Evolutionary conservation across 2,329 filamentous ascomycete species (phyloP), one percentile per base, ranked within the genome.

Genomic region (Davidsoniella australis): DNA sequence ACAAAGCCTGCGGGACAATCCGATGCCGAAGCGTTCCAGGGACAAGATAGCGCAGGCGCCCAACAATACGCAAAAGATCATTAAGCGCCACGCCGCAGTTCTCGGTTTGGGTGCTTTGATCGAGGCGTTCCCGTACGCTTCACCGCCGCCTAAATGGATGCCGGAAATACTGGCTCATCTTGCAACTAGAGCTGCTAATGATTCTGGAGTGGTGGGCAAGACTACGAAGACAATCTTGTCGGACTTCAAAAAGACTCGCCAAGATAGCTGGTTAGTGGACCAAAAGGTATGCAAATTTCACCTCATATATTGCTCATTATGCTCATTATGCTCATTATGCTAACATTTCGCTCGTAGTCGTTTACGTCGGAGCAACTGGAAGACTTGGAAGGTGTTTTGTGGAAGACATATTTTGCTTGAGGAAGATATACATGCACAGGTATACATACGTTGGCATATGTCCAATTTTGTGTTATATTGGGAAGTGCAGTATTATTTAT

Each of bases 371-470:
- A 96, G 58, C 89, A 98, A 60, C 70, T 98, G 9, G 91, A 96
- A 63, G 89, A 96, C 61, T 65, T 98, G 52, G 88, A 95, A 59
- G 91, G 91, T 47, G 93, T 98, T 44, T 69, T 98, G 47, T 98
- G 91, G 91, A 98, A 98, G 80, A 96, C 89, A 64, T 98, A 98
- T 63, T 98, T 98, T 69, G 93, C 88, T 39, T 94, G 68, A 63
- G 42, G 5, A 24, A 7, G 29, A 14, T 50, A 42, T 12, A 16
- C 9, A 23, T 36, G 20, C 20, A 23, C 4, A 8, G n/a, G 24
- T 45, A 7, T 16, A 44, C 16, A 29, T 29, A 9, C 12, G 29
- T 33, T 12, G 6, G 12, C 29, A 9, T 4, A 10, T 33, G 12
- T 18, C 12, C 29, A 33, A 33, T 5, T 33, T 23, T 9, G 1